Evolutionary conservation across 1,284 basidiomycete species (phyloP), one percentile per base, ranked within the genome.

Genomic region (Rhodotorula sp.): DNA sequence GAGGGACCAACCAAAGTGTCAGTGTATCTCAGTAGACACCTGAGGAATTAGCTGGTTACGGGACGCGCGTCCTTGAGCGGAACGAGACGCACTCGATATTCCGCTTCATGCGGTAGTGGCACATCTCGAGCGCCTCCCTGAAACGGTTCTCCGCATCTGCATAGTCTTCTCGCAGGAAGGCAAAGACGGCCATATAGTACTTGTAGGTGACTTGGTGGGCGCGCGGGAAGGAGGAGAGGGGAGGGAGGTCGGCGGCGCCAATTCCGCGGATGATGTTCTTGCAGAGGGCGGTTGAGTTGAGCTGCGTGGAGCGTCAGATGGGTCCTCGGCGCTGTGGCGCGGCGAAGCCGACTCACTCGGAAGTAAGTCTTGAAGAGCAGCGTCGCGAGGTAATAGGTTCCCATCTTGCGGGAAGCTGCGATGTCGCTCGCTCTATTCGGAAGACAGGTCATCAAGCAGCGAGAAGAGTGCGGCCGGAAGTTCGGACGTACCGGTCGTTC

Each of bases 321-420:
- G 47, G 11, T 44, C 22, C 0, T 17, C 17, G 51, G 22, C 22
- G 19, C 32, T 5, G 54, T 20, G 49, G 64, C 53, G 61, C 44
- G n/a, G 36, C 54, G 20, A 36, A 53, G 20, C 19, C 9, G 39
- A 82, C 87, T 76, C 80, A 89, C 93, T 77, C 89, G 88, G 84
- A 98, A 97, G 82, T 99, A 99, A 60, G 89, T 91, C 79, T 97
- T 96, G 81, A 99, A 84, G 49, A 94, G 88, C 69, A 96, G 83
- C 11, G 90, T 90, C 1, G 94, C 94, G n/a, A 96, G 86, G 77
- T 94, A 92, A 81, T 98, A 99, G 0, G 94, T 87, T 4, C 94
- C 95, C 88, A 89, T 55, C 29, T 72, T 72, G 30, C 69, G 34
- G 19, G 58, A 72, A 20, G 55, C 57, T 27, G 10, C 49, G 44